A percentile compares a stretch with the other conserved stretches of the same genome.
These are phyloP conservation scores for Choiromyces venosus DNA, from an alignment of 495 filamentous ascomycete species.

Conservation along the genomic window DNA sequence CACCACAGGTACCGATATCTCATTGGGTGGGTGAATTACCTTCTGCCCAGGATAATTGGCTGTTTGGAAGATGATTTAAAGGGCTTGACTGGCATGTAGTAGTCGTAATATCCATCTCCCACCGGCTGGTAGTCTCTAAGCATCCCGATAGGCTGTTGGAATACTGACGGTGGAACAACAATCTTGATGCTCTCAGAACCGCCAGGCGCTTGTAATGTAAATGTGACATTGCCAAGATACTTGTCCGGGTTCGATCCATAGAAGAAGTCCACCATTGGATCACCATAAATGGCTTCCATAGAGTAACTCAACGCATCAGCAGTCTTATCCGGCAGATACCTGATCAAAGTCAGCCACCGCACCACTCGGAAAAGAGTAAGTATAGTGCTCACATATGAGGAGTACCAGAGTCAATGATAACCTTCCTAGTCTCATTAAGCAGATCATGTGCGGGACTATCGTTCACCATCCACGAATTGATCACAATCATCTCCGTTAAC, in stretches of 20 bases:
- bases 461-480: slow-evolving; percentile 12
- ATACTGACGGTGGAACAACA: slow-evolving; percentile 27
- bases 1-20: background rate
- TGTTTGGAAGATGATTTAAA: slow-evolving; percentile 27
- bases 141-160: slow-evolving; percentile 30
- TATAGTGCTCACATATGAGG: slow-evolving; percentile 35
- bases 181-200: slow-evolving; percentile 26
- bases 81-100: slow-evolving; percentile 31
- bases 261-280: slow-evolving; percentile 28
- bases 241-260: slow-evolving; percentile 12
- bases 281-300: slow-evolving; percentile 23
- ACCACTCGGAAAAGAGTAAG: background rate
- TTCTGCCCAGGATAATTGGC: slow-evolving; percentile 37
- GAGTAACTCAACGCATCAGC: slow-evolving; percentile 19
- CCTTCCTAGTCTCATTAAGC: slow-evolving; percentile 22
- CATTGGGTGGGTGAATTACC: slow-evolving; percentile 17
- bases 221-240: slow-evolving; percentile 34
- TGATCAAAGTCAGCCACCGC: slow-evolving; percentile 15
- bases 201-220: slow-evolving; percentile 23
- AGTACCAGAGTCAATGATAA: slow-evolving; percentile 37
- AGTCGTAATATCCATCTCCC: slow-evolving; percentile 18
- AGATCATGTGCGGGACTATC: slow-evolving; percentile 20
- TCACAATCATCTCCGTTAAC: slow-evolving; percentile 24
- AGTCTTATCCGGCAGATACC: slow-evolving; percentile 29
- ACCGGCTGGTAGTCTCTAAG: slow-evolving; percentile 22